A percentile compares a stretch with the other conserved stretches of the same genome.
These are phyloP conservation scores for Hypoxylon sp. DNA, from an alignment of 2,329 filamentous ascomycete species.

Conservation along the genomic window DNA sequence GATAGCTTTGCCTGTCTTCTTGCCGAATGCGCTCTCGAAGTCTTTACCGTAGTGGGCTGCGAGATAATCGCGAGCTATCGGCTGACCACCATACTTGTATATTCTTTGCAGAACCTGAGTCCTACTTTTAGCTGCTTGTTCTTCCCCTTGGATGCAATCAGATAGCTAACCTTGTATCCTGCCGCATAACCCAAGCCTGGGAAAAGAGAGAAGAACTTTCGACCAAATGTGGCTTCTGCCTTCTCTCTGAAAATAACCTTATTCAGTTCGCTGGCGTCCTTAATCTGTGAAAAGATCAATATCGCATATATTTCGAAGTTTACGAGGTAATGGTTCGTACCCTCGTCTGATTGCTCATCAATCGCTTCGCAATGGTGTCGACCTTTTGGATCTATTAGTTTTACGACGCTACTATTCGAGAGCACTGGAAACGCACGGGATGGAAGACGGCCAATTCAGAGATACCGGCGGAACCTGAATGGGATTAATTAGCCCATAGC, in stretches of 20 bases:
- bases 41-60: constrained; percentile 78
- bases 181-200: constrained; percentile 97
- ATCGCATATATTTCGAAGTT: background rate
- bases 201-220: constrained; percentile 95
- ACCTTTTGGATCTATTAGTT: constrained; percentile 65
- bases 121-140: constrained; percentile 11
- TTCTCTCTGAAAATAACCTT: constrained; percentile 93
- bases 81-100: constrained; percentile 99
- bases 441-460: constrained; percentile 78
- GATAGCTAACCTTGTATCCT: constrained; percentile 81
- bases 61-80: constrained; percentile 91
- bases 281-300: constrained; percentile 36
- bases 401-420: constrained; percentile 24
- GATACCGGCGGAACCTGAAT: constrained; percentile 64
- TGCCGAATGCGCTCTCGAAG: constrained; percentile 91
- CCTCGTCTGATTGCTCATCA: constrained; percentile 97
- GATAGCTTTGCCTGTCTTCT: constrained; percentile 97
- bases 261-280: constrained; percentile 71
- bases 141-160: background rate
- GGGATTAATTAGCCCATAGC: constrained; percentile 20
- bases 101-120: constrained; percentile 84
- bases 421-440: constrained; percentile 57
- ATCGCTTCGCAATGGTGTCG: constrained; percentile 96
- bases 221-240: constrained; percentile 72
- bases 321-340: constrained; percentile 52